Percentiles rank a stretch among this genome's conserved stretches.
Conservation (phyloP, 2,329 filamentous ascomycete genomes). For the Penicillium brevicompactum region DNA sequence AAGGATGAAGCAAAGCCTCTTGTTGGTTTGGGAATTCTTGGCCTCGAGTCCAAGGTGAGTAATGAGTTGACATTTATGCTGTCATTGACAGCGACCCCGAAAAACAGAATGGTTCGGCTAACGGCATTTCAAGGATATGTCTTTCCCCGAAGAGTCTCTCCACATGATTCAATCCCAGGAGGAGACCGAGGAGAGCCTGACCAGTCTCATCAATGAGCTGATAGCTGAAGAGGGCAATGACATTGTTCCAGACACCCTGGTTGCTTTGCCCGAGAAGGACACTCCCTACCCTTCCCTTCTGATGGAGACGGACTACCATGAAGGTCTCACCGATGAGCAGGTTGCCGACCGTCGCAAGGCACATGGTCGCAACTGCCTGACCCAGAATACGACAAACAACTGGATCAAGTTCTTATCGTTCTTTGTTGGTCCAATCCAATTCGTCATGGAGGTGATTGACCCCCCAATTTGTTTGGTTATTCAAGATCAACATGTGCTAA, state of each 20-base stretch:
- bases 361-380: conserved; percentile 86
- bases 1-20: too few relatives aligned
- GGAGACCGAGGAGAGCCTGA: conserved; percentile 72
- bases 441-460: conserved; percentile 80
- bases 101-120: neutral
- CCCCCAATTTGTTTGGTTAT: neutral
- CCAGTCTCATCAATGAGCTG: conserved; percentile 83
- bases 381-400: conserved; percentile 84
- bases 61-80: too few relatives aligned
- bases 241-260: conserved; percentile 60
- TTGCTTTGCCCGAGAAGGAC: conserved; percentile 54
- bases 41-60: too few relatives aligned
- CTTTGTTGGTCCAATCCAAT: conserved; percentile 88
- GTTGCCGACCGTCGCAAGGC: conserved; percentile 66
- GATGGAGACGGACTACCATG: conserved; percentile 72
- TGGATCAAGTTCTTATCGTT: conserved; percentile 79
- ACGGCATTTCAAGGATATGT: neutral
- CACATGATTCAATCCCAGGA: neutral
- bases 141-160: neutral
- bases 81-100: too few relatives aligned
- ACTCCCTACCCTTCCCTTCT: conserved; percentile 71
- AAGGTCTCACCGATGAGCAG: conserved; percentile 73
- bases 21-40: too few relatives aligned
- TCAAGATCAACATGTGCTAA: neutral
- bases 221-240: conserved; percentile 77